Conservation (phyloP, 805 yeast species). For the Nakazawaea holstii region DNA sequence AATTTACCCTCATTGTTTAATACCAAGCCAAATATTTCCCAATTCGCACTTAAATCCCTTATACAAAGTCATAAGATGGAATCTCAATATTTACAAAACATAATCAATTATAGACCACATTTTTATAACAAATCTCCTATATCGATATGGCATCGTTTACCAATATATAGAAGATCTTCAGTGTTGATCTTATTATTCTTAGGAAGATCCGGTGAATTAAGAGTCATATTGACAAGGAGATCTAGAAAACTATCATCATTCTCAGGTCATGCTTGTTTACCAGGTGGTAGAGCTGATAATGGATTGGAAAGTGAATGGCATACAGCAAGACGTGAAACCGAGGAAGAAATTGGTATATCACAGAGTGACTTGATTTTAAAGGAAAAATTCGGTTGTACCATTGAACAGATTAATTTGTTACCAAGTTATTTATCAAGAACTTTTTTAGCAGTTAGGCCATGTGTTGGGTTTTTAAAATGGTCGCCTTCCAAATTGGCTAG, state of each 20-base stretch:
- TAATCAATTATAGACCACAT: constrained; percentile 27
- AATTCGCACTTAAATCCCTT: constrained; percentile 6
- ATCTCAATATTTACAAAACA: constrained; percentile 27
- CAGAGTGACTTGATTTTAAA: constrained; percentile 38
- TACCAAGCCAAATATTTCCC: constrained; percentile 8
- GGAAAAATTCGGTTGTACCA: constrained; percentile 42
- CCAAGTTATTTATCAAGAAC: constrained; percentile 84
- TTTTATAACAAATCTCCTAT: constrained; percentile 25
- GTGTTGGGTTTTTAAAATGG: constrained; percentile 58
- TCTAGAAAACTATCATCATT: constrained; percentile 64
- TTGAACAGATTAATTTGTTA: constrained; percentile 56
- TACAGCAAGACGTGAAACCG: constrained; percentile 77
- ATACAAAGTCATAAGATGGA: constrained; percentile 25
- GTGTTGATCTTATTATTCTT: constrained; percentile 71
- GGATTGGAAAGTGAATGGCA: constrained; percentile 62
- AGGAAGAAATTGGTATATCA: constrained; percentile 80
- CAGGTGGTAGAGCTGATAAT: constrained; percentile 88
- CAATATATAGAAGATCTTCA: constrained; percentile 66
- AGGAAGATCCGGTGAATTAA: constrained; percentile 67
- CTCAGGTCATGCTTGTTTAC: constrained; percentile 88
- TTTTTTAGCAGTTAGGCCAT: constrained; percentile 77
- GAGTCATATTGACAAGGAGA: constrained; percentile 76
- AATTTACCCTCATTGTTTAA: constrained; percentile 6
- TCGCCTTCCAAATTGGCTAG: constrained; percentile 20
- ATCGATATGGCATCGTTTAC: constrained; percentile 61